Evolutionary conservation across 129 eudicot genomes (phyloP).

Genomic region (Scalesia atractyloides): DNA sequence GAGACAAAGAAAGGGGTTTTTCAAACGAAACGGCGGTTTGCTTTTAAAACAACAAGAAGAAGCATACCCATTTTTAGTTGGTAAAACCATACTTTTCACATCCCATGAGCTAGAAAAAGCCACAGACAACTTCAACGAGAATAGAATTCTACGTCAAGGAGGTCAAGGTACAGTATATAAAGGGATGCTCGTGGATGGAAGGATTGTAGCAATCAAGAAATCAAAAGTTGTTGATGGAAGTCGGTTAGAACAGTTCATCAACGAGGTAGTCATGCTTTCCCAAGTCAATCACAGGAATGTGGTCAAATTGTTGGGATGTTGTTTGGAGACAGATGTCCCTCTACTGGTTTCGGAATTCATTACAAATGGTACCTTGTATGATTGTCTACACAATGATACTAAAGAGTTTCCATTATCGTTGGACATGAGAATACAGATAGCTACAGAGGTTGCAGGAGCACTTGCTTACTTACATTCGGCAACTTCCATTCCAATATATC

Average conservation of each 20-base stretch:
- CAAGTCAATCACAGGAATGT: slow-evolving; percentile 35
- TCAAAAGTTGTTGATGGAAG: slow-evolving; percentile 24
- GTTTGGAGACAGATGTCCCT: slow-evolving; percentile 37
- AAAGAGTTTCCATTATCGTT: slow-evolving; percentile 17
- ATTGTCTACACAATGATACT: slow-evolving; percentile 16
- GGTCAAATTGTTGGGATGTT: slow-evolving; percentile 35
- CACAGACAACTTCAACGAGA: slow-evolving; percentile 25
- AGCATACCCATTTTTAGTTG: slow-evolving; percentile 6
- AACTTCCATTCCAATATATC: slow-evolving; percentile 29
- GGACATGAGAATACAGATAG: slow-evolving; percentile 24
- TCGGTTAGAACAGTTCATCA: slow-evolving; percentile 27
- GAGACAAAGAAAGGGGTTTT: slow-evolving; percentile 5
- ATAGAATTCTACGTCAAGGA: slow-evolving; percentile 33
- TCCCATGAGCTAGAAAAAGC: slow-evolving; percentile 30
- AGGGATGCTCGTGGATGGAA: slow-evolving; percentile 36
- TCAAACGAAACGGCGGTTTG: slow-evolving; percentile 33
- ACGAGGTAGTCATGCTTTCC: slow-evolving; percentile 35
- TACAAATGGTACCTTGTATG: slow-evolving; percentile 35
- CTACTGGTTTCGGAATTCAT: slow-evolving; percentile 27
- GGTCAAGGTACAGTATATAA: slow-evolving; percentile 38
- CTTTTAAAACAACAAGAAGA: slow-evolving; percentile 29
- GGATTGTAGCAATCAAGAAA: slow-evolving; percentile 32
- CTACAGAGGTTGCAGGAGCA: slow-evolving; percentile 29
- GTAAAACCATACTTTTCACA: slow-evolving; percentile 30
- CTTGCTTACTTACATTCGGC: slow-evolving; percentile 28